phyloP scores from a whole-genome alignment of 1,284 basidiomycete genomes.

The Moesziomyces parantarcticus region DNA sequence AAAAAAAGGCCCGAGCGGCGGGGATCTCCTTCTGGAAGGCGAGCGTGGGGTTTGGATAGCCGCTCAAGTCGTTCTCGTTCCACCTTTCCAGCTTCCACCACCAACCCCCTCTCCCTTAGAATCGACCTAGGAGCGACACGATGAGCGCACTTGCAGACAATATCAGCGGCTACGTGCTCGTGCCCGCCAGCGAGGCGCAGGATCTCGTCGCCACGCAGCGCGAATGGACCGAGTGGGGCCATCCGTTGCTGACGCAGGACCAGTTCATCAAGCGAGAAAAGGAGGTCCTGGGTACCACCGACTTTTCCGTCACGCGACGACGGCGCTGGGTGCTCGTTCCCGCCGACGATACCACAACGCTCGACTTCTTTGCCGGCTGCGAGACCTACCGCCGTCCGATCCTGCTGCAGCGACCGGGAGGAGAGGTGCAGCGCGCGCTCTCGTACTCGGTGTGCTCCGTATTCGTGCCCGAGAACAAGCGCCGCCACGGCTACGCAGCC shows the following conservation, averaged over 20 bases:
- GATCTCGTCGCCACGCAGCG: constrained; percentile 36
- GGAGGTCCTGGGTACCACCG: constrained; percentile 11
- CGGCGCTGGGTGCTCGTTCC: constrained; percentile 40
- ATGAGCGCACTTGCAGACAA: too few relatives aligned
- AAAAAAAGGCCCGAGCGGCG: too few relatives aligned
- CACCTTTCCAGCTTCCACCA: background rate
- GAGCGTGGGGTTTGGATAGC: too few relatives aligned
- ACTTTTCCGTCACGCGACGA: constrained; percentile 22
- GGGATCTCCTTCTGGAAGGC: too few relatives aligned
- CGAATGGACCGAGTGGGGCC: constrained; percentile 42
- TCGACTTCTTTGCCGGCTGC: constrained; percentile 32
- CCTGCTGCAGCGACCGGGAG: constrained; percentile 10
- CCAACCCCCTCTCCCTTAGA: background rate
- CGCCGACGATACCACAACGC: constrained; percentile 28
- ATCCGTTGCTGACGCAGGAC: constrained; percentile 19
- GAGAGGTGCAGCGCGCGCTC: constrained; percentile 22
- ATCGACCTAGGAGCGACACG: background rate
- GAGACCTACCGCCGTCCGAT: constrained; percentile 42
- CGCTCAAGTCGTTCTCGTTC: too few relatives aligned
- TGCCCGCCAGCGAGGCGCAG: constrained; percentile 26
- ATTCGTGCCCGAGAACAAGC: constrained; percentile 71
- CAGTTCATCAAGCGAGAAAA: constrained; percentile 38
- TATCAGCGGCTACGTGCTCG: constrained; percentile 17
- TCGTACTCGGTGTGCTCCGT: constrained; percentile 63
- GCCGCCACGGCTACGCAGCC: constrained; percentile 72